These are phyloP conservation scores for Talaromyces sp. DNA, from an alignment of 2,329 filamentous ascomycete species.

Conservation along the genomic window DNA sequence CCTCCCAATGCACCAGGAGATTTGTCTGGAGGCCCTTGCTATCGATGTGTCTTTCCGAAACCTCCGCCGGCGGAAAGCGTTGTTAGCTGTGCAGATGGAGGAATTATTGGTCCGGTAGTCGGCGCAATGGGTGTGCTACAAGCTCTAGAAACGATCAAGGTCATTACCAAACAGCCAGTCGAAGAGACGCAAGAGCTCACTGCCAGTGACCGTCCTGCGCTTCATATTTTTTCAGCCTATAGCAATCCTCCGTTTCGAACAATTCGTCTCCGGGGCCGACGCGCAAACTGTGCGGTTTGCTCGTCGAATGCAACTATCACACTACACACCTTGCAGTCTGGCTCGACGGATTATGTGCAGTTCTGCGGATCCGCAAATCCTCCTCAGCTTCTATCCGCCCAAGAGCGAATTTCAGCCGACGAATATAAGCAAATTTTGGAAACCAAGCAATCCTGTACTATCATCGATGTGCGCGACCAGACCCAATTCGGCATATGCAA, in stretches of 20 bases:
- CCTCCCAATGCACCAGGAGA: conserved; percentile 62
- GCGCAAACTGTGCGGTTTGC: conserved; percentile 72
- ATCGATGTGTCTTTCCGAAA: conserved; percentile 85
- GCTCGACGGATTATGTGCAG: conserved; percentile 73
- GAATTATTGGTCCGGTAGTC: conserved; percentile 87
- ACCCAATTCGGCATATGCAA: conserved; percentile 79
- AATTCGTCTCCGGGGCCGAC: conserved; percentile 66
- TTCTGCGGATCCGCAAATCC: conserved; percentile 69
- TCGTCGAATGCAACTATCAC: conserved; percentile 61
- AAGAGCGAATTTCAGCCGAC: conserved; percentile 64
- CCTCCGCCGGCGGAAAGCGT: conserved; percentile 81
- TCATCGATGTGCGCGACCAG: conserved; percentile 80
- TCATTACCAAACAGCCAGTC: conserved; percentile 53
- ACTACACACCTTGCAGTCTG: conserved; percentile 56
- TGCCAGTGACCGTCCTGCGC: conserved; percentile 17
- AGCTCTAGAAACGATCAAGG: conserved; percentile 80
- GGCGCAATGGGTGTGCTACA: conserved; percentile 91
- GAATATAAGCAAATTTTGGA: conserved; percentile 48
- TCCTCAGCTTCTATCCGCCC: conserved; percentile 52
- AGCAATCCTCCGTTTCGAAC: conserved; percentile 59
- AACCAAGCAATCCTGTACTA: conserved; percentile 11
- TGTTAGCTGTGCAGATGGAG: conserved; percentile 84
- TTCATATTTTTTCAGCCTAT: conserved; percentile 43
- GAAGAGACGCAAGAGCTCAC: conserved; percentile 1
- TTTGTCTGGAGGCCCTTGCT: conserved; percentile 70